Evolutionary conservation across 495 filamentous ascomycete species (phyloP), one percentile per base, ranked within the genome.

Genomic region (Penicillium lagena): DNA sequence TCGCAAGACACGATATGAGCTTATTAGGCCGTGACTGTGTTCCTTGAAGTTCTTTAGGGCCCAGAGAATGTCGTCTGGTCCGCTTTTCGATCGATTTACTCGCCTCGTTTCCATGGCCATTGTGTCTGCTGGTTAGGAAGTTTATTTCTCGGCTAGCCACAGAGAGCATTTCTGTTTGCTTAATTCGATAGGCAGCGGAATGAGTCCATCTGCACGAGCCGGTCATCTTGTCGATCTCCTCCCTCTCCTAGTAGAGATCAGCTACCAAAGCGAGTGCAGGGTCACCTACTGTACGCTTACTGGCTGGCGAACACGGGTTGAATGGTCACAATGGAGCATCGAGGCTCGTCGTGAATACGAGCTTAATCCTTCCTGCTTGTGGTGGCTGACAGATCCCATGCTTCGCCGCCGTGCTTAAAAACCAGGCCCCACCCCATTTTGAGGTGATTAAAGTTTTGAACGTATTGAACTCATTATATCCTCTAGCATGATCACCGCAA

Each of bases 291-390:
- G n/a, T n/a, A 13, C 9, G 29, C 35, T 15, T 11, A n/a, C 29
- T 41, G 35, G 42, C 34, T 47, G 45, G 45, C 11, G 31, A 33
- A 33, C n/a, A 33, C 31, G 31, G 15, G n/a, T n/a, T n/a, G n/a
- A n/a, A 1, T 17, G 1, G 15, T 17, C 15, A 17, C 38, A 7
- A 12, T n/a, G 32, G 8, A 31, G 45, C 27, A 4, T 17, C 45
- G 32, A 47, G 38, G 37, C 45, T 47, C 31, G 22, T 35, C 5
- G 15, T 35, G 2, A 47, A 47, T 47, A 47, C 45, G 45, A 46
- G 44, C 27, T 36, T 41, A 39, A 46, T 46, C 15, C 15, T 17
- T 17, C 15, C 3, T 46, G 15, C 15, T 17, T 17, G 15, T 17
- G 15, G 15, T 17, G 15, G 15, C 15, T 17, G 15, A 17, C 15